phyloP scores from a whole-genome alignment of 202 grass and related monocot species.

The Schoenoplectus tabernaemontani region DNA sequence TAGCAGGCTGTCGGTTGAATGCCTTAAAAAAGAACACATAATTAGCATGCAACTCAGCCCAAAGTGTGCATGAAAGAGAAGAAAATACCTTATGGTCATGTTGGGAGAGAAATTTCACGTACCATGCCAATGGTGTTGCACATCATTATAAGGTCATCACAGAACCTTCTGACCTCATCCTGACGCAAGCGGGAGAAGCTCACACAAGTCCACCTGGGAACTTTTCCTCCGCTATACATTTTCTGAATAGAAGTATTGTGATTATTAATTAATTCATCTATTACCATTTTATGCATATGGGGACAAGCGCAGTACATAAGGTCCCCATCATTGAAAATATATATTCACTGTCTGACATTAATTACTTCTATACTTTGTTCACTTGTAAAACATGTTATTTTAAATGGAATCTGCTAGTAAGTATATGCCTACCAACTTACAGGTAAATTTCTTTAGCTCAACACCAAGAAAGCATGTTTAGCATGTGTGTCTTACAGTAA shows the following conservation, averaged over 20 bases:
- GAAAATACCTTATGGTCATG: no score
- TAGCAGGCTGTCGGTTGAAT: conserved; percentile 38
- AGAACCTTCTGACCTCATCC: conserved; percentile 28
- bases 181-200: conserved; percentile 31
- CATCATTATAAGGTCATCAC: conserved; percentile 33
- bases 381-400: no score
- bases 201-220: conserved; percentile 59
- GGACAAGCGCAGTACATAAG: neutral
- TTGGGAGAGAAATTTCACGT: conserved; percentile 2
- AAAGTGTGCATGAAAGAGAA: neutral
- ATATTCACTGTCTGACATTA: neutral
- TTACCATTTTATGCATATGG: neutral
- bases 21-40: conserved; percentile 36
- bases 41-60: neutral
- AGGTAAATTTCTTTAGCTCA: no score
- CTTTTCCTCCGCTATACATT: conserved; percentile 51
- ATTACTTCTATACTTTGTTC: neutral
- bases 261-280: conserved; percentile 5
- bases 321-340: no score
- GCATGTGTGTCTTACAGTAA: neutral
- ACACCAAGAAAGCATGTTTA: neutral
- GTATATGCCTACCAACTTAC: no score
- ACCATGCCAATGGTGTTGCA: conserved; percentile 86
- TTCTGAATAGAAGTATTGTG: conserved; percentile 32
- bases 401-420: no score